A percentile compares a stretch with the other conserved stretches of the same genome.
Evolutionary conservation across 2,329 filamentous ascomycete species (phyloP).

Genomic region (Cladophialophora immunda): DNA sequence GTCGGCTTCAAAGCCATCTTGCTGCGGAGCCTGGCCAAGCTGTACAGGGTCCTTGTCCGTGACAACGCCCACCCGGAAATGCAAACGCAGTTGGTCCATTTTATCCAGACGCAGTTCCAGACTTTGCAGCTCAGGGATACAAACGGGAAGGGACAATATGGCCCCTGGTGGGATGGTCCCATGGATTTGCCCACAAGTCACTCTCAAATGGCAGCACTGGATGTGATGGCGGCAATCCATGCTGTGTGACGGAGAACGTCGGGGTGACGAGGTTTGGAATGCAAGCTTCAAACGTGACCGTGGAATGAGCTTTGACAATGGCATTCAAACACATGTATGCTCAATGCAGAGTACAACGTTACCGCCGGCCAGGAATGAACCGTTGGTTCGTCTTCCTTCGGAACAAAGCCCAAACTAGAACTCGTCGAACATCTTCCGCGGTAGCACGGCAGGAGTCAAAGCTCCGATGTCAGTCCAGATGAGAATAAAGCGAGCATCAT

Average conservation of each 20-base stretch:
- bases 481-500: neutral
- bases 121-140: conserved; percentile 28
- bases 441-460: neutral
- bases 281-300: neutral
- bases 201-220: conserved; percentile 34
- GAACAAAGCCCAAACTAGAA: neutral
- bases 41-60: conserved; percentile 23
- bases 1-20: conserved; percentile 38
- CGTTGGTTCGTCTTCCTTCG: neutral
- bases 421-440: neutral
- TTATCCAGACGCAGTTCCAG: conserved; percentile 28
- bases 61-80: conserved; percentile 17
- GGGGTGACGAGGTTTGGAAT: neutral
- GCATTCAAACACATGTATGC: neutral
- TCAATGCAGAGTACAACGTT: neutral
- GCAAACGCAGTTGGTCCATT: conserved; percentile 21
- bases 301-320: neutral
- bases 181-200: conserved; percentile 36
- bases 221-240: conserved; percentile 38
- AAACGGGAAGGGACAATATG: conserved; percentile 32
- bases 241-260: conserved; percentile 16
- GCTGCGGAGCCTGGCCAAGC: conserved; percentile 32
- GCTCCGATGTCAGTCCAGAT: neutral
- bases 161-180: conserved; percentile 36
- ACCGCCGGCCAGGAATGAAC: neutral